phyloP scores from a whole-genome alignment of 2,329 filamentous ascomycete genomes.

The Lachnellula cervina region DNA sequence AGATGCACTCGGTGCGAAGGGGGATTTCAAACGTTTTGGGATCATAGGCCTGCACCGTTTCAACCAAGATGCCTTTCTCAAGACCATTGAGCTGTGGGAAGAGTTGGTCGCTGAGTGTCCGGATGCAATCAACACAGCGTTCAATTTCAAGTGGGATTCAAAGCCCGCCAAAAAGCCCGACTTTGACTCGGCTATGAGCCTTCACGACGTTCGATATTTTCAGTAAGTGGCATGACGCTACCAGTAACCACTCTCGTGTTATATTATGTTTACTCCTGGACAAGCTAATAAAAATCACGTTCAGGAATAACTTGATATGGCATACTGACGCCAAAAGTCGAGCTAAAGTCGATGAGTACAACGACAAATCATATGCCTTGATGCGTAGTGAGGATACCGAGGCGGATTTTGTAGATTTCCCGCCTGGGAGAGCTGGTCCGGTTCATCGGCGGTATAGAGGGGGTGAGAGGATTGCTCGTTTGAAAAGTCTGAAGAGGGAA shows the following conservation, averaged over 20 bases:
- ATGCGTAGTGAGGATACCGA: neutral
- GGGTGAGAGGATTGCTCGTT: constrained; percentile 14
- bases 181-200: constrained; percentile 4
- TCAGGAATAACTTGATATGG: constrained; percentile 3
- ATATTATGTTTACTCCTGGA: no score
- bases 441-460: neutral
- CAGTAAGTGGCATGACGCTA: neutral
- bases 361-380: neutral
- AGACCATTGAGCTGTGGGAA: constrained; percentile 3
- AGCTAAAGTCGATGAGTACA: neutral
- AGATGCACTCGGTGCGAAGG: constrained; percentile 4
- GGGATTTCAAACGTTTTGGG: constrained; percentile 7
- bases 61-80: constrained; percentile 2
- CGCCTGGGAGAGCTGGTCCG: neutral
- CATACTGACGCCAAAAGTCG: neutral
- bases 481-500: constrained; percentile 24
- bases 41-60: constrained; percentile 6
- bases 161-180: neutral
- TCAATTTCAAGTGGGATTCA: constrained; percentile 10
- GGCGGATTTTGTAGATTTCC: neutral
- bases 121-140: constrained; percentile 7
- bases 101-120: constrained; percentile 4
- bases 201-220: constrained; percentile 4
- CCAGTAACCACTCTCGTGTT: neutral
- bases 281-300: neutral